Evolutionary conservation across 2,329 filamentous ascomycete species (phyloP), one percentile per base, ranked within the genome.

Genomic region (Cercospora sp.): DNA sequence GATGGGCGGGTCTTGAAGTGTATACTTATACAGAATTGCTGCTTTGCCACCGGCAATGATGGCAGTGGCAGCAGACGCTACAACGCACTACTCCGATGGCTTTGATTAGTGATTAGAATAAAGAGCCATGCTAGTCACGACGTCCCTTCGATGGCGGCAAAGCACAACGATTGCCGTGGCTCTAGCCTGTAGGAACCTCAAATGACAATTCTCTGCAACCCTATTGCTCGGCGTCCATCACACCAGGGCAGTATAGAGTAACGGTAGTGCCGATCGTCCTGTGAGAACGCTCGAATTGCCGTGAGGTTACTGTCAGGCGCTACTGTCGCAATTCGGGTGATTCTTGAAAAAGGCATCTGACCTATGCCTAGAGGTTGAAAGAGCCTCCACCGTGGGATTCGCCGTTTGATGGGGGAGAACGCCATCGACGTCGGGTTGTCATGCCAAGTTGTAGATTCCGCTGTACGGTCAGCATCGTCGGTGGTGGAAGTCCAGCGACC

Each of bases 11-110:
- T 28, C 16, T 23, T 13, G 23, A 30, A 61, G 36, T 18, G 23
- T 61, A 16, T 39, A 61, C 36, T 61, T 45, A 39, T 48, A 62
- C 6, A 12, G n/a, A 33, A 31, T 16, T 55, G 23, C 48, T 55
- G 48, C 13, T 30, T 55, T 55, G 48, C 48, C 48, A 55, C 48
- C 48, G 48, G 48, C 48, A 55, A 55, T 28, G 48, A 55, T 55
- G 48, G 48, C 23, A 28, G 48, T 30, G 48, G 48, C 48, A 55
- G 48, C 23, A 55, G 23, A 23, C 13, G 12, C 12, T 55, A 55
- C 23, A 30, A 8, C 13, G 45, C 48, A 16, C 20, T 55, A n/a
- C 13, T n/a, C 23, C 16, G 48, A 26, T n/a, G 10, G 6, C 48
- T 12, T 55, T 5, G 48, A 28, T 55, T 16, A 28, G 23, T 16